phyloP scores from a whole-genome alignment of 1,284 basidiomycete species.

The Neolentinus lepideus region DNA sequence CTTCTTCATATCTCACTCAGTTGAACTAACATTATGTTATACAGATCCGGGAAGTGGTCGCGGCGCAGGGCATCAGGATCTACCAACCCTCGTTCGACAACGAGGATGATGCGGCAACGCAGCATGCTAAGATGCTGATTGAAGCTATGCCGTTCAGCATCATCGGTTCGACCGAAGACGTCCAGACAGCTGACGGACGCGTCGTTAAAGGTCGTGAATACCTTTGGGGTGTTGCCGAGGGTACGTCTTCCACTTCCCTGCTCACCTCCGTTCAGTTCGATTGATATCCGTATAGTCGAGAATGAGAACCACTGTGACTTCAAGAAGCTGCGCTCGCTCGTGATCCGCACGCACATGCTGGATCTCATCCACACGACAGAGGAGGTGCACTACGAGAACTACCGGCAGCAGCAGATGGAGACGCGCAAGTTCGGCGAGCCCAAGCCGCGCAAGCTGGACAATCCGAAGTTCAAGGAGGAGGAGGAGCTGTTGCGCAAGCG shows the following conservation, averaged over 20 bases:
- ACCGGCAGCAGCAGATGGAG: slow-evolving; percentile 99
- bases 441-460: slow-evolving; percentile 98
- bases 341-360: slow-evolving; percentile 98
- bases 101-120: slow-evolving; percentile 85
- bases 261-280: slow-evolving; percentile 1
- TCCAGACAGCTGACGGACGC: slow-evolving; percentile 86
- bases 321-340: slow-evolving; percentile 91
- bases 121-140: slow-evolving; percentile 83
- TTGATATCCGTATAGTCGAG: slow-evolving; percentile 58
- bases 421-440: slow-evolving; percentile 98
- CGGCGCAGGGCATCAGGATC: slow-evolving; percentile 89
- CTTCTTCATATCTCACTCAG: slow-evolving; percentile 1
- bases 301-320: slow-evolving; percentile 99
- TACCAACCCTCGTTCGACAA: slow-evolving; percentile 91
- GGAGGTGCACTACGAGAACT: slow-evolving; percentile 96
- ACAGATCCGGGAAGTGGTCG: slow-evolving; percentile 86
- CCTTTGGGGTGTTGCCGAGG: slow-evolving; percentile 99
- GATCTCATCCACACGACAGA: slow-evolving; percentile 96
- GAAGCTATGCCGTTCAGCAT: slow-evolving; percentile 98
- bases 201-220: slow-evolving; percentile 97
- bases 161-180: slow-evolving; percentile 95
- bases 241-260: slow-evolving; percentile 33
- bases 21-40: slow-evolving; percentile 6
- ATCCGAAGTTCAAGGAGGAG: slow-evolving; percentile 99
- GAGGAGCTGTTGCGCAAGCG: slow-evolving; percentile 94